Evolutionary conservation across 768 basidiomycete genomes (phyloP), one percentile per base, ranked within the genome.

Genomic region (Pholiota molesta): DNA sequence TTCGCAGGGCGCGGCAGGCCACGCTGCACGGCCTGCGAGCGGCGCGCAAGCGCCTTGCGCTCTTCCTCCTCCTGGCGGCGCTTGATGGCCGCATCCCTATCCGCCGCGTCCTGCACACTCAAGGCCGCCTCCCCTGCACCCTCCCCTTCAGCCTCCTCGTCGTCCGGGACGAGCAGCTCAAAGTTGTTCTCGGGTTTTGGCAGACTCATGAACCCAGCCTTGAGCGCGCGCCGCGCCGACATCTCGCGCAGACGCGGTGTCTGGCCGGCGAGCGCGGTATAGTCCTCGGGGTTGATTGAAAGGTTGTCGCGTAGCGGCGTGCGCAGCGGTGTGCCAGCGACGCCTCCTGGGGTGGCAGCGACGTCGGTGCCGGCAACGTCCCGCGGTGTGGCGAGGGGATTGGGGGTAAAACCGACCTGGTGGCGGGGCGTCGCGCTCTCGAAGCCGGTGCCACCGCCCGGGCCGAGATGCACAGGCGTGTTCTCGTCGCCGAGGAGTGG

Each of bases 121-220:
- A 83, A 76, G 53, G 61, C 63, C n/a, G 3, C 53, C 28, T 49
- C 65, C 11, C 66, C 76, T 13, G 77, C 79, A 1, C 75, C 80
- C 1, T 85, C 90, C 17, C 86, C 85, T 1, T 85, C 90, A n/a
- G 86, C 85, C 11, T 86, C 91, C 56, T 94, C 92, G 17, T 94
- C 92, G 66, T 97, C 96, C 2, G 93, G 94, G 9, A 97, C 88
- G 45, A 96, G 83, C 51, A 99, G 78, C 76, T 99, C 96, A 68
- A 98, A 99, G 74, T 99, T 97, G 73, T 99, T 98, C 78, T 98
- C 94, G 0, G 97, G 95, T 66, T 88, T 89, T 0, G 97, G 97
- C 16, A 99, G 80, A 62, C 74, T 88, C 76, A 83, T 83, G 76
- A 99, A 98, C 5, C 90, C 92, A 10, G 87, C 85, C 66, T 90